Evolutionary conservation across 768 basidiomycete genomes (phyloP).

Genomic region (Lepiota subincarnata): DNA sequence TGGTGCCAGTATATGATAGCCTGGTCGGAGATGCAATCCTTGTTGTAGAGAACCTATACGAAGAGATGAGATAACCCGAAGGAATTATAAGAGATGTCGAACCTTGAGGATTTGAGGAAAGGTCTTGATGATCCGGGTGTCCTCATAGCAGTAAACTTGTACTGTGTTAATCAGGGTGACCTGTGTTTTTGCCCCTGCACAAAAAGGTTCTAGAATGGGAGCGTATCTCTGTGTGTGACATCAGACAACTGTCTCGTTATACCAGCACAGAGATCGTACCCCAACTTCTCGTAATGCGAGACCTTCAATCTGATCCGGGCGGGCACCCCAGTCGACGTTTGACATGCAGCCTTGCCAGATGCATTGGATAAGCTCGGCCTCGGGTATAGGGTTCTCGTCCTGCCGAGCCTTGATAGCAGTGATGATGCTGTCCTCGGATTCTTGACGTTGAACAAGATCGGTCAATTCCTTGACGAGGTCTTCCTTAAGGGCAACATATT

Average conservation of each 20-base stretch:
- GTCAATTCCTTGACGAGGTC: slow-evolving; percentile 64
- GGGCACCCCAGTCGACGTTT: slow-evolving; percentile 82
- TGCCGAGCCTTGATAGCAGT: slow-evolving; percentile 66
- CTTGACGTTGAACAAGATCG: slow-evolving; percentile 66
- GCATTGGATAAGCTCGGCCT: slow-evolving; percentile 79
- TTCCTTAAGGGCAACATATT: slow-evolving; percentile 79
- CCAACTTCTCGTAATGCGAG: slow-evolving; percentile 85
- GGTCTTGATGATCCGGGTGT: slow-evolving; percentile 90
- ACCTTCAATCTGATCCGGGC: slow-evolving; percentile 89
- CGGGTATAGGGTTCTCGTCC: slow-evolving; percentile 79
- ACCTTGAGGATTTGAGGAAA: slow-evolving; percentile 95
- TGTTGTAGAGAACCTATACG: slow-evolving; percentile 86
- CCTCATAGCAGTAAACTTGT: slow-evolving; percentile 95
- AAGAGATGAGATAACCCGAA: slow-evolving; percentile 1
- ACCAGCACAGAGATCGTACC: slow-evolving; percentile 41
- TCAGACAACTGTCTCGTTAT: not conserved
- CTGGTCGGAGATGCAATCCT: slow-evolving; percentile 92
- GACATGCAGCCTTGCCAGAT: slow-evolving; percentile 92
- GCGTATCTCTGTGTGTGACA: slow-evolving; percentile 64
- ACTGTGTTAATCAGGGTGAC: slow-evolving; percentile 93
- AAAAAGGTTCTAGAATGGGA: slow-evolving; percentile 87
- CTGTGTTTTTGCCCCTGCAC: slow-evolving; percentile 82
- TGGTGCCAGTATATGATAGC: slow-evolving; percentile 98
- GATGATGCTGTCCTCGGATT: slow-evolving; percentile 68
- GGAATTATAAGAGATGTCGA: slow-evolving; percentile 6